Conservation (phyloP, 768 basidiomycete species). For the Lactifluus rugatus region DNA sequence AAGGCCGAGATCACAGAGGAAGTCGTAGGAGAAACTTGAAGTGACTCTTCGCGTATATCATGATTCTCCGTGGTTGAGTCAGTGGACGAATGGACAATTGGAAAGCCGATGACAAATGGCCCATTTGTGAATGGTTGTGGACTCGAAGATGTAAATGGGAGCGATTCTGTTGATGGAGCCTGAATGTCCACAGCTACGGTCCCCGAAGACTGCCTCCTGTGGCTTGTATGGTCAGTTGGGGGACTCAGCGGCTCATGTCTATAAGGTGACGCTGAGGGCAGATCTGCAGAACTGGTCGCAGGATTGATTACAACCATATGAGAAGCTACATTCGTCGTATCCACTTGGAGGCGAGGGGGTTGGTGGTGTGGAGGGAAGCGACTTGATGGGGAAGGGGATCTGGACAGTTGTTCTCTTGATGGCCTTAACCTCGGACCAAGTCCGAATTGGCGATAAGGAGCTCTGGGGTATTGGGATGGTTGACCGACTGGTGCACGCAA, state of each 20-base stretch:
- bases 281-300: neutral
- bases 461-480: neutral
- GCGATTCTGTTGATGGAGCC: slow-evolving; percentile 6
- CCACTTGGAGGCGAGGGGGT: neutral
- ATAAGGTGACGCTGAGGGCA: neutral
- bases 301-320: neutral
- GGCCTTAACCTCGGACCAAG: neutral
- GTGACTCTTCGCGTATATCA: neutral
- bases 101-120: neutral
- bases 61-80: neutral
- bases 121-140: neutral
- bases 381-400: neutral
- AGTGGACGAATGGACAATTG: neutral
- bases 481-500: neutral
- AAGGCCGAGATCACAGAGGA: neutral
- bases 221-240: neutral
- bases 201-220: neutral
- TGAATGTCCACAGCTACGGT: neutral
- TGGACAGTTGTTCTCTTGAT: neutral
- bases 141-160: neutral
- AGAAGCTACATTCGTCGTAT: neutral
- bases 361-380: neutral
- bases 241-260: neutral
- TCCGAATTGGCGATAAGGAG: slow-evolving; percentile 1
- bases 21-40: no score